Base-by-base conservation (phyloP, 139 green algal genomes). In the Tetradesmus obliquus region DNA sequence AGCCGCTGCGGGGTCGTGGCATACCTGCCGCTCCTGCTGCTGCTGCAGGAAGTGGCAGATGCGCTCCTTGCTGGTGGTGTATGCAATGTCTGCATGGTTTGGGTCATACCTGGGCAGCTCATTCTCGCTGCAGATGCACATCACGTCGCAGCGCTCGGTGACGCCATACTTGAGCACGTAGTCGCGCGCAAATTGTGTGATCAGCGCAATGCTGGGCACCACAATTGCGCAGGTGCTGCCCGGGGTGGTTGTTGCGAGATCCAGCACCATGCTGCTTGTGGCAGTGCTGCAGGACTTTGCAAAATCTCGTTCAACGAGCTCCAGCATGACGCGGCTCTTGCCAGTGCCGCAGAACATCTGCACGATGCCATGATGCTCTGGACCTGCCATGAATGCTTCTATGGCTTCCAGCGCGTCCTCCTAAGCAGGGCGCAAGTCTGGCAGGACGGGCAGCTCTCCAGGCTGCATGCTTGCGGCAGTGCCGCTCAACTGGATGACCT, bases 261-360 rank as follows among this genome's bases (percentile, higher is more conserved):
- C 32, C 32, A 45, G 32, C 32, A 45, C 32, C 32, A 45, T 45
- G 32, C 32, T 45, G 32, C 32, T 45, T 45, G 32, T 45, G 32
- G 32, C 32, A 45, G 32, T 45, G 32, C 32, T 45, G 32, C 32
- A 45, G 32, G 32, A 45, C 32, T 45, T 45, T 45, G 32, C 32
- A 45, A 45, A 45, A 45, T 45, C 79, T 24, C 10, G 24, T 55
- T 85, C 79, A 5, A 20, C 79, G 45, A 9, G 12, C 12, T 85
- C 45, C 45, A 60, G 51, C n/a, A 85, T 85, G 51, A 85, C 79
- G 5, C 45, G 12, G 79, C 79, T 85, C 15, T 85, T 85, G 79
- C 79, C 79, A 55, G 79, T 85, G 51, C 79, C 79, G 51, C 79
- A 85, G 79, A 85, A 85, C 79, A 85, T 85, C 79, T 85, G 8